These are phyloP conservation scores for Paraphaeosphaeria minitans DNA, from an alignment of 2,329 filamentous ascomycete genomes.

Conservation along the genomic window DNA sequence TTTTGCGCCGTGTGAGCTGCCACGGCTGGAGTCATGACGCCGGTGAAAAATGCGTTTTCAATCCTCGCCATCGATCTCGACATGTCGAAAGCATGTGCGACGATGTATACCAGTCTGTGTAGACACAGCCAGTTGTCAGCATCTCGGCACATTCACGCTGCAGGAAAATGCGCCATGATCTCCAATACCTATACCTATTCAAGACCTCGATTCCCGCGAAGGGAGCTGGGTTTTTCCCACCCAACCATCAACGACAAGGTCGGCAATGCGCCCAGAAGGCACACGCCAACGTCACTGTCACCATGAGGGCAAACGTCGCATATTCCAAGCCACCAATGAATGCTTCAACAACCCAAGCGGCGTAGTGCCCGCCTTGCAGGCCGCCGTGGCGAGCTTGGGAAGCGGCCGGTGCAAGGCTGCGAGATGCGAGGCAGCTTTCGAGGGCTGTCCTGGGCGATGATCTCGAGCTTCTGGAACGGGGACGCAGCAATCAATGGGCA, in stretches of 20 bases:
- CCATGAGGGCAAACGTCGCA: neutral
- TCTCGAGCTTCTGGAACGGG: constrained; percentile 9
- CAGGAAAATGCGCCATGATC: neutral
- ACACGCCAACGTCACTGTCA: neutral
- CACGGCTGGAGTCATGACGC: neutral
- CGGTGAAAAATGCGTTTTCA: neutral
- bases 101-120: neutral
- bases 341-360: neutral
- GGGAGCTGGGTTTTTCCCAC: neutral
- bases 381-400: constrained; percentile 1
- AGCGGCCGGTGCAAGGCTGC: neutral
- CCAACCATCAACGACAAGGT: neutral
- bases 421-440: neutral
- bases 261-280: neutral
- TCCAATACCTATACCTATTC: neutral
- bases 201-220: neutral
- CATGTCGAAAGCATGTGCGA: neutral
- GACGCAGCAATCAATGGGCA: neutral
- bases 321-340: constrained; percentile 11
- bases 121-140: neutral
- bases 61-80: neutral
- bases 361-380: neutral
- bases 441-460: neutral
- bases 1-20: neutral
- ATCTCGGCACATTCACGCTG: neutral